phyloP scores from a whole-genome alignment of 257 asterid genomes.

The Cynanchum wilfordii region DNA sequence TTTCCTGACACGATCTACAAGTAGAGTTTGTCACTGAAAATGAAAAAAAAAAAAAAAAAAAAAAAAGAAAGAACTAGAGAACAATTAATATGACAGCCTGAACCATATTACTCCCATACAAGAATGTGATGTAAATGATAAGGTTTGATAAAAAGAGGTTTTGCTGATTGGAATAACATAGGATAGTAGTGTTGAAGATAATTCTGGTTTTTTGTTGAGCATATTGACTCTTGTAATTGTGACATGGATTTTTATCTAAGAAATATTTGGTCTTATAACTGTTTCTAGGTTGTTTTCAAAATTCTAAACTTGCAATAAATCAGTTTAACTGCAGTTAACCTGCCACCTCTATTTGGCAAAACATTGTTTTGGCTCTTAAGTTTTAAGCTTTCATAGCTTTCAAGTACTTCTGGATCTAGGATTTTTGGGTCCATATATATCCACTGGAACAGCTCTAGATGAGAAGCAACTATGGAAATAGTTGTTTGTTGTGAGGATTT shows the following conservation, averaged over 20 bases:
- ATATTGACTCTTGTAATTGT: not conserved
- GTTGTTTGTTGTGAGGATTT: not conserved
- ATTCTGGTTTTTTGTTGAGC: not conserved
- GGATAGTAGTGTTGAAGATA: not conserved
- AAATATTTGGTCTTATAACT: not conserved
- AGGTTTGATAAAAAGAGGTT: not conserved
- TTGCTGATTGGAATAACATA: not conserved
- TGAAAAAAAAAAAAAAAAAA: not conserved
- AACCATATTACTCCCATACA: not conserved
- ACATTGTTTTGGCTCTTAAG: not conserved
- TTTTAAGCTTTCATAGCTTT: not conserved
- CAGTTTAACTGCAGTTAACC: not conserved
- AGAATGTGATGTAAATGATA: not conserved
- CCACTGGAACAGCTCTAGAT: not conserved
- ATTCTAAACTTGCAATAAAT: not conserved
- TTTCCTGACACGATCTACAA: slow-evolving; percentile 71
- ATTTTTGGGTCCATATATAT: not conserved
- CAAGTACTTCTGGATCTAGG: not conserved
- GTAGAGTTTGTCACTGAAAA: slow-evolving; percentile 24
- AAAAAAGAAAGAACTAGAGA: not conserved
- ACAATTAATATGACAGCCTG: not conserved
- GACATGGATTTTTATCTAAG: not conserved
- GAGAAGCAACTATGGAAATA: not conserved
- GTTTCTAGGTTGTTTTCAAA: not conserved
- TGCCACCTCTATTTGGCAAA: not conserved